phyloP scores from a whole-genome alignment of 1,284 basidiomycete genomes.

The Thecaphora thlaspeos region DNA sequence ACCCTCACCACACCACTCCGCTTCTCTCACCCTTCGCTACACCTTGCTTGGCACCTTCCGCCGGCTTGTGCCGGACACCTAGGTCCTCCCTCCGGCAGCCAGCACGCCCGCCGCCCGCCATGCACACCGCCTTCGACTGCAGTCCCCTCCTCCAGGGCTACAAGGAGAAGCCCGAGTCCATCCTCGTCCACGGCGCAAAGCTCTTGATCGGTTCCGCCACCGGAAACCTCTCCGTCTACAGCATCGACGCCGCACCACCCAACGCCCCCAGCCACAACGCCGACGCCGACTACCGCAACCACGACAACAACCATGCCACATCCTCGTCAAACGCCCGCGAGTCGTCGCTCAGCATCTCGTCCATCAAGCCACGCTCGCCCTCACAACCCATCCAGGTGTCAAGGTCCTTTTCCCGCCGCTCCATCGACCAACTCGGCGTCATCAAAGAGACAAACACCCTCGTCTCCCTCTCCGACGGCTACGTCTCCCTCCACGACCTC shows the following conservation, averaged over 20 bases:
- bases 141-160: constrained; percentile 25
- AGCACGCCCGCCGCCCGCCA: not conserved
- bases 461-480: constrained; percentile 75
- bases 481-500: constrained; percentile 63
- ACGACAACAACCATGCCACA: too few species aligned
- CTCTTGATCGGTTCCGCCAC: constrained; percentile 42
- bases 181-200: constrained; percentile 37
- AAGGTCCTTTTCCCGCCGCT: constrained; percentile 64
- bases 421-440: constrained; percentile 82
- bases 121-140: constrained; percentile 41
- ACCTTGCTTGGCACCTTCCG: too few species aligned
- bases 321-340: too few species aligned
- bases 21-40: too few species aligned
- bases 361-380: not conserved
- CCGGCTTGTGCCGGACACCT: too few species aligned
- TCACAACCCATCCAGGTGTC: constrained; percentile 16
- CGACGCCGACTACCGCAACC: not conserved
- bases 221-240: constrained; percentile 29
- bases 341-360: not conserved
- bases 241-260: constrained; percentile 6
- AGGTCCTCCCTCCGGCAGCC: too few species aligned
- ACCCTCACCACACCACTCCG: too few species aligned
- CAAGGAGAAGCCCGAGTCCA: constrained; percentile 30
- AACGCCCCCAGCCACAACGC: not conserved
- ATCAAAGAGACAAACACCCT: constrained; percentile 79